These are phyloP conservation scores for Ustilago bromivora DNA, from an alignment of 1,284 basidiomycete genomes.

Conservation along the genomic window DNA sequence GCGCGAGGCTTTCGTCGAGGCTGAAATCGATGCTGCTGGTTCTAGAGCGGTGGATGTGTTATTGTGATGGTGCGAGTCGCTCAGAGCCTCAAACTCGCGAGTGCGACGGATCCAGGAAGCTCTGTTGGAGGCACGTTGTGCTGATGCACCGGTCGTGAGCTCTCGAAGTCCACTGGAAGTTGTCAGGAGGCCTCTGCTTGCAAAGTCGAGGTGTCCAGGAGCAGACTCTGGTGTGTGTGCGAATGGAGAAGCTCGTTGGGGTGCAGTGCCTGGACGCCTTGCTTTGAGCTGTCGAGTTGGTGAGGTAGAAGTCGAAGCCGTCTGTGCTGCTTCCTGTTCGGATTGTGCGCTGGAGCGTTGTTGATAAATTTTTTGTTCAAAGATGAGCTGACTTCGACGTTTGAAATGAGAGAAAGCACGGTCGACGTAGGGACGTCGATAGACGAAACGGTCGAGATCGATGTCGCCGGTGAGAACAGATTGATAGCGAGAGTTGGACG, in stretches of 20 bases:
- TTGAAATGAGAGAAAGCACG: slow-evolving; percentile 28
- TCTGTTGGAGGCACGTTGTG: slow-evolving; percentile 43
- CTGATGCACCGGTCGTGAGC: slow-evolving; percentile 41
- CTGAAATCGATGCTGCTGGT: slow-evolving; percentile 14
- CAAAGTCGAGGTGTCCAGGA: slow-evolving; percentile 7
- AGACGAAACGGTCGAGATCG: slow-evolving; percentile 24
- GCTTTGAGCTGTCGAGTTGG: slow-evolving; percentile 11
- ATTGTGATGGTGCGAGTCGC: slow-evolving; percentile 36
- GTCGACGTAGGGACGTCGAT: slow-evolving; percentile 41
- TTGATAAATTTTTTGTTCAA: slow-evolving; percentile 42
- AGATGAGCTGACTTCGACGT: slow-evolving; percentile 48
- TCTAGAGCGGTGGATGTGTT: slow-evolving; percentile 11
- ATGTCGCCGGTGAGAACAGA: slow-evolving; percentile 31
- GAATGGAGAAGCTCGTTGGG: slow-evolving; percentile 11
- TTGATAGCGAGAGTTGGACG: slow-evolving; percentile 18
- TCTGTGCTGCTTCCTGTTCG: not conserved
- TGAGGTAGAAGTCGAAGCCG: not conserved
- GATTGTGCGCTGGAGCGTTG: slow-evolving; percentile 24
- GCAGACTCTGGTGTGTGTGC: slow-evolving; percentile 30
- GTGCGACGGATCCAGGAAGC: slow-evolving; percentile 42
- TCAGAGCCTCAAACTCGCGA: slow-evolving; percentile 28
- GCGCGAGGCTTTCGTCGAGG: slow-evolving; percentile 27
- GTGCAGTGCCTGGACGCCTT: slow-evolving; percentile 35
- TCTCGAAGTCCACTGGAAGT: slow-evolving; percentile 29
- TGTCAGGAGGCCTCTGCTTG: slow-evolving; percentile 2